Conservation (phyloP, 495 filamentous ascomycete species). For the Hypoxylon rickii region DNA sequence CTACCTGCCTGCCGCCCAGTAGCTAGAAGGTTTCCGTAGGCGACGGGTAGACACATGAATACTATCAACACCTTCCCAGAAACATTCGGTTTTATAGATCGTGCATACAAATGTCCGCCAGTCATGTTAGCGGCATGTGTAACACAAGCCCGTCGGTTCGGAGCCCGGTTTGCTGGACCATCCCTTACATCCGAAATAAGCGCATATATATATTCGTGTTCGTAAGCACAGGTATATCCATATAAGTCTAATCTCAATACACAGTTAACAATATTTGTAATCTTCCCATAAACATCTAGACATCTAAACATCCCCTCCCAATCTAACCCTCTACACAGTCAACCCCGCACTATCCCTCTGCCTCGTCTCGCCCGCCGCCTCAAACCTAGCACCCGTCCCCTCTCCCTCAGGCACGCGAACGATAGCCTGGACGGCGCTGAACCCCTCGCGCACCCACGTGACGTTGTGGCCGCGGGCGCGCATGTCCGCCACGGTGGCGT, state of each 20-base stretch:
- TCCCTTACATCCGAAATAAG: background rate
- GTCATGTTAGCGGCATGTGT: too few relatives aligned
- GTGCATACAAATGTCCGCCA: too few relatives aligned
- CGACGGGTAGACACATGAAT: too few relatives aligned
- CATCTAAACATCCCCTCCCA: background rate
- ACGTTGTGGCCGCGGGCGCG: slow-evolving; percentile 67
- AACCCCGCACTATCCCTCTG: slow-evolving; percentile 69
- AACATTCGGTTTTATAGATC: too few relatives aligned
- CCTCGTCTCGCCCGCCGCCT: slow-evolving; percentile 62
- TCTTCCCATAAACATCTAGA: background rate
- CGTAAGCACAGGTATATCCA: background rate
- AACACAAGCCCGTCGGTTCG: too few relatives aligned
- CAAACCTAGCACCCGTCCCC: slow-evolving; percentile 33
- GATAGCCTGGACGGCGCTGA: slow-evolving; percentile 69
- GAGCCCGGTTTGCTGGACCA: too few relatives aligned
- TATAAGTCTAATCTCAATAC: background rate
- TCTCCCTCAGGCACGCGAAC: slow-evolving; percentile 59
- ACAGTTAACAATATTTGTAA: background rate
- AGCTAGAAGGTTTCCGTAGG: too few relatives aligned
- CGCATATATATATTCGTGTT: background rate
- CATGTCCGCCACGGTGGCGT: slow-evolving; percentile 68
- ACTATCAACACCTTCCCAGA: too few relatives aligned
- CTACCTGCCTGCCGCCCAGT: too few relatives aligned
- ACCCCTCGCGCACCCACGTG: slow-evolving; percentile 64
- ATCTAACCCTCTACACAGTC: slow-evolving; percentile 37